Evolutionary conservation across 1,284 basidiomycete genomes (phyloP).

Genomic region (Ceratobasidium sp.): DNA sequence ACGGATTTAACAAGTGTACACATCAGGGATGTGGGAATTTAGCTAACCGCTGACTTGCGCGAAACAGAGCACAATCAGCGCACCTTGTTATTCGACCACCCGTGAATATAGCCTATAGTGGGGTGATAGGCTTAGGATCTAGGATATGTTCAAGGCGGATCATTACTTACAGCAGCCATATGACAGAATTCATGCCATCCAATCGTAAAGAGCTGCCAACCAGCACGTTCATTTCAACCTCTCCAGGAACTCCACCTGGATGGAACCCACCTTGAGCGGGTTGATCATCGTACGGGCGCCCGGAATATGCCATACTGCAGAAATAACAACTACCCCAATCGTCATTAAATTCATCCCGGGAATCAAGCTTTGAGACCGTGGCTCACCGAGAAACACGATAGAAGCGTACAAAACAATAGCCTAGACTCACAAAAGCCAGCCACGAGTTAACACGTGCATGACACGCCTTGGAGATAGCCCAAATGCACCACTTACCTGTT

Average conservation of each 20-base stretch:
- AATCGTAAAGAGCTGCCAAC: conserved; percentile 68
- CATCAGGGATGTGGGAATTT: background rate
- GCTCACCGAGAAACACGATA: conserved; percentile 64
- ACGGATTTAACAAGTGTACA: conserved; percentile 55
- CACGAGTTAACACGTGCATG: conserved; percentile 31
- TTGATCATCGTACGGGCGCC: conserved; percentile 41
- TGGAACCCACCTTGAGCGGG: conserved; percentile 62
- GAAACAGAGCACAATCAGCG: background rate
- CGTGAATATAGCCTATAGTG: conserved; percentile 68
- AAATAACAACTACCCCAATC: conserved; percentile 70
- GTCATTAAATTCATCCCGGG: background rate
- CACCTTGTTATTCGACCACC: conserved; percentile 57
- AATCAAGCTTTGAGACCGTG: conserved; percentile 34
- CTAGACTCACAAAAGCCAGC: conserved; percentile 20
- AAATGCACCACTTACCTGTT: conserved; percentile 25
- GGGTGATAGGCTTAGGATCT: background rate
- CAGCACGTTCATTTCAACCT: background rate
- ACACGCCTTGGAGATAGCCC: conserved; percentile 16
- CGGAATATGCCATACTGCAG: conserved; percentile 42
- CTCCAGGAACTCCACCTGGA: background rate
- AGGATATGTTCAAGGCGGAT: conserved; percentile 1
- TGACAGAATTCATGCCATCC: conserved; percentile 87
- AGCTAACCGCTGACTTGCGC: background rate
- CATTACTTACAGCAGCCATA: conserved; percentile 65
- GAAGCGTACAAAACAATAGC: conserved; percentile 38